Evolutionary conservation across 2,329 filamentous ascomycete species (phyloP).

Genomic region (Cytospora paraplurivora): DNA sequence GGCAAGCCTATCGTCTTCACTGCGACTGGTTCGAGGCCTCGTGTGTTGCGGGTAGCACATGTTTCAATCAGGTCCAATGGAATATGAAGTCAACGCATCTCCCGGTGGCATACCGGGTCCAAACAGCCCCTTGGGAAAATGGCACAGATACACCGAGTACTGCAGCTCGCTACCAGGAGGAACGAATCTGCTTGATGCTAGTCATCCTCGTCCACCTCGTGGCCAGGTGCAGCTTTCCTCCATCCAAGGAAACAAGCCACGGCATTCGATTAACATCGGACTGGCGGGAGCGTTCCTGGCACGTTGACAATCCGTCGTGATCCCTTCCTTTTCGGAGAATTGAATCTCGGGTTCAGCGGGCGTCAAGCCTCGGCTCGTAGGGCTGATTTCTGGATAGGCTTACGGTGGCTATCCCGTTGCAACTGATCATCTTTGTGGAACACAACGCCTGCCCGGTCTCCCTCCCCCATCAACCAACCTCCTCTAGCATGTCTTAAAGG

Average conservation of each 20-base stretch:
- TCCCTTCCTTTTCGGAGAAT: conserved; percentile 5
- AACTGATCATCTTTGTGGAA: conserved; percentile 8
- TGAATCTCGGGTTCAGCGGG: conserved; percentile 8
- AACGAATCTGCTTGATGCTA: not conserved
- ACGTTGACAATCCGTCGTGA: conserved; percentile 5
- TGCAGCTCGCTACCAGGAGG: not conserved
- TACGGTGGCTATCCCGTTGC: conserved; percentile 11
- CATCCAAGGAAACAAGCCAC: not conserved
- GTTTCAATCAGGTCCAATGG: not conserved
- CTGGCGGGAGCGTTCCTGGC: not conserved
- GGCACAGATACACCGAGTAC: not conserved
- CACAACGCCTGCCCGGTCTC: conserved; percentile 5
- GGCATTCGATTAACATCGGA: not conserved
- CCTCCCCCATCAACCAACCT: conserved; percentile 8
- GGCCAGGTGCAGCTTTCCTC: not conserved
- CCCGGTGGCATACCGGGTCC: too few relatives aligned
- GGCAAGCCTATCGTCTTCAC: not conserved
- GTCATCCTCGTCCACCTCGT: not conserved
- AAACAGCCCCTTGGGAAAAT: not conserved
- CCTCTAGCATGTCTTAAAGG: not conserved
- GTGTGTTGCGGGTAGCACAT: not conserved
- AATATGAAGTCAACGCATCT: not conserved
- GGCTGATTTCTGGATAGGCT: conserved; percentile 21
- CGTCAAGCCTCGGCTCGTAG: conserved; percentile 17
- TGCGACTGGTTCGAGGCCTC: not conserved